Percentiles rank a stretch among this genome's conserved stretches.
Conservation (phyloP, 345 rosid species). For the Triadica sebifera region DNA sequence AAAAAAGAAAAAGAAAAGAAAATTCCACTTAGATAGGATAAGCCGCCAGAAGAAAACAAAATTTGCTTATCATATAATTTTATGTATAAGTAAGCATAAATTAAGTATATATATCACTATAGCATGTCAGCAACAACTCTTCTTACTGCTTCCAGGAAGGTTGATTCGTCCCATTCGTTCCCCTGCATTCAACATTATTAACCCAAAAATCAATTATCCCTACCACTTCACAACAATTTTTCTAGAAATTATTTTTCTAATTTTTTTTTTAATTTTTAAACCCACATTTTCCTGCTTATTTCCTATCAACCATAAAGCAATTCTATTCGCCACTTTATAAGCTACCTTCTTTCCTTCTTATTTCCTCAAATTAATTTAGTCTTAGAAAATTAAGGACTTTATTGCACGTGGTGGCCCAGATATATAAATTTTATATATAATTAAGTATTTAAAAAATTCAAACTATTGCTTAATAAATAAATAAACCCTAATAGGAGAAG, state of each 20-base stretch:
- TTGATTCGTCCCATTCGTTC: slow-evolving; percentile 72
- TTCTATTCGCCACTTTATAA: background rate
- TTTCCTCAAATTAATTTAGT: background rate
- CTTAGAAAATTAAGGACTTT: background rate
- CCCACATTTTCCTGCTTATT: slow-evolving; percentile 3
- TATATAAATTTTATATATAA: too few species aligned
- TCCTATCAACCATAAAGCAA: background rate
- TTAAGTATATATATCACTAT: slow-evolving; percentile 28
- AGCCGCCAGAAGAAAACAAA: background rate
- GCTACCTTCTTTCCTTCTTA: background rate
- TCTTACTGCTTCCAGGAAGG: slow-evolving; percentile 78
- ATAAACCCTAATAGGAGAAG: background rate
- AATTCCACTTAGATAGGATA: too few species aligned
- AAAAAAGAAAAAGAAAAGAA: too few species aligned
- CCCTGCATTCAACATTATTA: slow-evolving; percentile 37
- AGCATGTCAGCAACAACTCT: slow-evolving; percentile 67
- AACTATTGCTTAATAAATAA: background rate
- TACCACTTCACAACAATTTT: background rate
- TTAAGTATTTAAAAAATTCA: too few species aligned
- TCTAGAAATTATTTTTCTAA: background rate
- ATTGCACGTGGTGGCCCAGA: background rate
- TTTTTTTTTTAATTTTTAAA: background rate
- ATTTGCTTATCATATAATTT: background rate
- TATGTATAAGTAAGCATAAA: background rate
- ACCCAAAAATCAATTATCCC: background rate